Conservation (phyloP, 495 filamentous ascomycete genomes). For the Penicillium bovifimosum region DNA sequence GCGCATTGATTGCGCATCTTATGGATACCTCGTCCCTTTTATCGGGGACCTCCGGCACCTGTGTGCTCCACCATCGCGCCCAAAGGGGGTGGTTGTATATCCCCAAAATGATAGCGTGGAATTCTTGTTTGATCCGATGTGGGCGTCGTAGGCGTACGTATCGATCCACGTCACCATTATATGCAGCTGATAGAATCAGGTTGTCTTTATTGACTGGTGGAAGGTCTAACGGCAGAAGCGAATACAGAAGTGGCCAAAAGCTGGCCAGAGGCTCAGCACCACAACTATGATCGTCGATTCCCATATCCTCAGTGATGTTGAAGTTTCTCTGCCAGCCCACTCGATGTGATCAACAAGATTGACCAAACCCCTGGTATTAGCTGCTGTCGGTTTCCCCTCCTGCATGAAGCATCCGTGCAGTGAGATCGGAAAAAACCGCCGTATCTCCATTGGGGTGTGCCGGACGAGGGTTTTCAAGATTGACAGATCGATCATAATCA, state of each 20-base stretch:
- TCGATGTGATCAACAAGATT: neutral
- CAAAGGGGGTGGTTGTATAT: conserved; percentile 8
- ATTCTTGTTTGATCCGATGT: conserved; percentile 6
- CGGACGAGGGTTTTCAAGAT: conserved; percentile 7
- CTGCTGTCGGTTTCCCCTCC: neutral
- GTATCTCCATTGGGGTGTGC: conserved; percentile 26
- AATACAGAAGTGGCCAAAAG: too few relatives aligned
- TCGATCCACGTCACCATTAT: too few relatives aligned
- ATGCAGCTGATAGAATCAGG: conserved; percentile 4
- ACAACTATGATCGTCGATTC: conserved; percentile 9
- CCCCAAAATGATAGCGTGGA: conserved; percentile 4
- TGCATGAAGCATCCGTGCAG: neutral
- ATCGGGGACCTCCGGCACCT: conserved; percentile 3
- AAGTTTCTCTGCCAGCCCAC: conserved; percentile 7
- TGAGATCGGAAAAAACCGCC: conserved; percentile 17
- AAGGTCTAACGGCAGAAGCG: conserved; percentile 1
- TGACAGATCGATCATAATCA: neutral
- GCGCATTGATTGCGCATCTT: conserved; percentile 6
- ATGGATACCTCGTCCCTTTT: neutral
- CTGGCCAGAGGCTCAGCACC: conserved; percentile 4
- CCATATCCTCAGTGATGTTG: conserved; percentile 12
- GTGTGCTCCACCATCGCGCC: conserved; percentile 9
- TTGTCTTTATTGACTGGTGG: conserved; percentile 10
- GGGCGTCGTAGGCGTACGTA: conserved; percentile 9
- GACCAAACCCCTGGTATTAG: neutral